Evolutionary conservation across 176 grass and related monocot genomes (phyloP).

Genomic region (Leersia perrieri): DNA sequence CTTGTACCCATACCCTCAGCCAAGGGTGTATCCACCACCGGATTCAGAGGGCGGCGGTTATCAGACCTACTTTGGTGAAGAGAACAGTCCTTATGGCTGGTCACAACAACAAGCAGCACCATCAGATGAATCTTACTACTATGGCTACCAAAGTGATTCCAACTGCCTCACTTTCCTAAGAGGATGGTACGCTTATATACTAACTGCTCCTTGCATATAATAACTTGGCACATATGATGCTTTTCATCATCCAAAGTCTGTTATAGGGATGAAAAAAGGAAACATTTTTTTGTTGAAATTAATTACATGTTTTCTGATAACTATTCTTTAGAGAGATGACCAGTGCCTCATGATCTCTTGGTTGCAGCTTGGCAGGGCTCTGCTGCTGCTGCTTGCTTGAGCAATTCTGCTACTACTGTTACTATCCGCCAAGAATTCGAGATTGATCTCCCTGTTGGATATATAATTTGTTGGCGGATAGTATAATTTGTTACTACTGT

Average conservation of each 20-base stretch:
- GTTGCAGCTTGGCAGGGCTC: constrained; percentile 32
- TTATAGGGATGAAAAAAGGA: too few species aligned
- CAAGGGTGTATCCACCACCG: not conserved
- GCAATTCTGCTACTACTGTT: constrained; percentile 13
- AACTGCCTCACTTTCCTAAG: constrained; percentile 49
- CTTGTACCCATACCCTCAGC: not conserved
- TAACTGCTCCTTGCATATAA: not conserved
- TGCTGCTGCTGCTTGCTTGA: constrained; percentile 36
- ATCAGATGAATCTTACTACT: not conserved
- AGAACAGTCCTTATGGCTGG: not conserved
- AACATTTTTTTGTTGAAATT: too few species aligned
- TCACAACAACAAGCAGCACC: not conserved
- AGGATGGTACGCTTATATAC: constrained; percentile 30
- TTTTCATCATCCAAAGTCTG: too few species aligned
- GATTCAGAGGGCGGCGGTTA: not conserved
- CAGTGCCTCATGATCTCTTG: not conserved
- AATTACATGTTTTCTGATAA: too few species aligned
- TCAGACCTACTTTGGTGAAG: not conserved
- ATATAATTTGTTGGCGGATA: too few species aligned
- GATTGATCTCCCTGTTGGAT: not conserved
- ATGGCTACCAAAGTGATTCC: constrained; percentile 28
- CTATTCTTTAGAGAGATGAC: not conserved
- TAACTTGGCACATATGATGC: not conserved
- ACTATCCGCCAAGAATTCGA: not conserved
- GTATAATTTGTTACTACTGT: too few species aligned